Evolutionary conservation across 2,329 filamentous ascomycete species (phyloP), one percentile per base, ranked within the genome.

Genomic region (Paracamarosporium sp.): DNA sequence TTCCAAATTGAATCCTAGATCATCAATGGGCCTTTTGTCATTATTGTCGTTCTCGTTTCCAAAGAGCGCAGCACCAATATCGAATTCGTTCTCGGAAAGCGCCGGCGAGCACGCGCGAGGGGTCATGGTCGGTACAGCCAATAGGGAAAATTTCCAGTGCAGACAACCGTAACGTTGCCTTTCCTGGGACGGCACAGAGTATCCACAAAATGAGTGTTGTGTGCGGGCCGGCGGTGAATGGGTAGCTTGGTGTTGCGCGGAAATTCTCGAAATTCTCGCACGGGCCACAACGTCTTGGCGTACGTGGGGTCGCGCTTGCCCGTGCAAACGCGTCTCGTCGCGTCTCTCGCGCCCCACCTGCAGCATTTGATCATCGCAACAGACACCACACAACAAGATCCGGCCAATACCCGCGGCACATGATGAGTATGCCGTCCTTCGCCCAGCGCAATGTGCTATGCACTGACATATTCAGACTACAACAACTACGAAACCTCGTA

Each of bases 81-180:
- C 95, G 71, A 96, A 88, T 73, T 97, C 95, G 64, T 89, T 90
- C 79, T 98, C 94, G 48, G 94, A 98, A 57, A 85, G 83, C 47
- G 92, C 87, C 58, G 94, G 95, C 41, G 95, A 98, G 56, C 85
- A 84, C 71, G 86, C 88, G 71, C 91, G 88, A 74, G 83, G 83
- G 79, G 85, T 84, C 92, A 96, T 96, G n/a, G 27, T 63, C 24
- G 57, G 27, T 40, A 20, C 36, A 40, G 36, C 36, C n/a, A 9
- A 17, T 22, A 6, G 36, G 17, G n/a, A 9, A 17, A 8, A 40
- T 57, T 35, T 48, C 47, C 41, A 24, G 55, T 44, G 27, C 8
- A 20, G 38, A 5, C 31, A 11, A 8, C 17, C 17, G 36, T 20
- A n/a, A 9, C 12, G 12, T 60, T 27, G 40, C 40, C 46, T 36